A percentile compares a stretch with the other conserved stretches of the same genome.
phyloP scores from a whole-genome alignment of 495 filamentous ascomycete species.

The Penicillium alfredii region DNA sequence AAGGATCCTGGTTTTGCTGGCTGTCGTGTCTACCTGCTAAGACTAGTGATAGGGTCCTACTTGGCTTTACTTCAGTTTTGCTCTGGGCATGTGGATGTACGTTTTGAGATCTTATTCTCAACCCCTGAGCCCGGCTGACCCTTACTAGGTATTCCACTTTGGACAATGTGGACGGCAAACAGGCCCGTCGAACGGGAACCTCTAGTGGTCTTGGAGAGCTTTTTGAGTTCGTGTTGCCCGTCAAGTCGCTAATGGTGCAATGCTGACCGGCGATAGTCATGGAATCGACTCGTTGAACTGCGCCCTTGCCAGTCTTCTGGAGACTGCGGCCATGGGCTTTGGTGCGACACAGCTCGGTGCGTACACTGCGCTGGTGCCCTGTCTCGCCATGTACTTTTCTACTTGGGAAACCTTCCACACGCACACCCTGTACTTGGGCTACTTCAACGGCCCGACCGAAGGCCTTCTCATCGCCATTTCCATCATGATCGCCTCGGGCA shows the following conservation, averaged over 20 bases:
- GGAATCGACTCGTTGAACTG: slow-evolving; percentile 98
- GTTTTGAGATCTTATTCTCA: slow-evolving; percentile 12
- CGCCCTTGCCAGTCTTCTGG: slow-evolving; percentile 80
- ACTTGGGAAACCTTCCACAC: slow-evolving; percentile 99
- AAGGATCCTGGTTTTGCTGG: slow-evolving; percentile 24
- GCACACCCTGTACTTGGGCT: slow-evolving; percentile 92
- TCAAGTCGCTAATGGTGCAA: slow-evolving; percentile 1
- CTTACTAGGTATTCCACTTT: slow-evolving; percentile 75
- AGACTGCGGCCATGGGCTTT: slow-evolving; percentile 86
- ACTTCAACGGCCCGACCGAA: slow-evolving; percentile 96
- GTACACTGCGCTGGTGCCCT: slow-evolving; percentile 86
- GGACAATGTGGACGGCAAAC: slow-evolving; percentile 98
- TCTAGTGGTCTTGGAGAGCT: slow-evolving; percentile 92
- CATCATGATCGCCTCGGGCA: slow-evolving; percentile 80
- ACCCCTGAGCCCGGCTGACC: neutral
- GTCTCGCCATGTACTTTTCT: slow-evolving; percentile 97
- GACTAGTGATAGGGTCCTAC: slow-evolving; percentile 58
- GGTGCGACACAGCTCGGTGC: slow-evolving; percentile 76
- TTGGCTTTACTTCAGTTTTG: slow-evolving; percentile 94
- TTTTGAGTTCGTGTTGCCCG: slow-evolving; percentile 63
- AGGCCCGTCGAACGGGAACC: slow-evolving; percentile 88
- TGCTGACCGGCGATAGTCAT: slow-evolving; percentile 53
- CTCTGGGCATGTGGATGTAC: slow-evolving; percentile 86
- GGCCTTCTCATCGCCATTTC: slow-evolving; percentile 82
- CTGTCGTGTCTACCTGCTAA: slow-evolving; percentile 4